Evolutionary conservation across 192 early-diverging fungal genomes (phyloP).

Genomic region (Irineochytrium annulatum): DNA sequence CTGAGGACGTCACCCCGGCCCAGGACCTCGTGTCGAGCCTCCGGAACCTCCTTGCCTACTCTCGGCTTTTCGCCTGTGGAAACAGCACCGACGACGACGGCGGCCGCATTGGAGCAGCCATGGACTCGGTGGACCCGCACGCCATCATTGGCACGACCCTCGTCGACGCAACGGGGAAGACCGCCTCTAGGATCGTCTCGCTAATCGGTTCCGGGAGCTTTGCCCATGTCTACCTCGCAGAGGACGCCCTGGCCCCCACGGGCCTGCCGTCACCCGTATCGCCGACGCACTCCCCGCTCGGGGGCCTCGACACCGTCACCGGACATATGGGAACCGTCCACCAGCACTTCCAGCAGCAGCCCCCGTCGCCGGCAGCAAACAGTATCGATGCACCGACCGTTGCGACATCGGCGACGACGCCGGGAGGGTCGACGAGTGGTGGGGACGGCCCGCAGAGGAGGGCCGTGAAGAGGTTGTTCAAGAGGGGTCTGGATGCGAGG

Average conservation of each 20-base stretch:
- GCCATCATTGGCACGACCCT: constrained; percentile 21
- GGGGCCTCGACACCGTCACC: too few species aligned
- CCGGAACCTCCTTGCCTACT: too few species aligned
- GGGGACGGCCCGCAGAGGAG: constrained; percentile 8
- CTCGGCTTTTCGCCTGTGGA: too few species aligned
- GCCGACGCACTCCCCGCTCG: background rate
- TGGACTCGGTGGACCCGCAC: constrained; percentile 18
- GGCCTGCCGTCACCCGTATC: background rate
- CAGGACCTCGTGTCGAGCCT: too few species aligned
- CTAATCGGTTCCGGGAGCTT: constrained; percentile 45
- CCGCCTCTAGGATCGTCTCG: constrained; percentile 21
- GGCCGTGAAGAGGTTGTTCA: constrained; percentile 33
- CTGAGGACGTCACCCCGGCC: too few species aligned
- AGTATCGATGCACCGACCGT: background rate
- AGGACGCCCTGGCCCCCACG: constrained; percentile 5
- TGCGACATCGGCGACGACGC: background rate
- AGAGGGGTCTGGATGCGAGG: constrained; percentile 23
- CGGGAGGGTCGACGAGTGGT: background rate
- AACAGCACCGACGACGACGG: too few species aligned
- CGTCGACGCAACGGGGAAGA: constrained; percentile 14
- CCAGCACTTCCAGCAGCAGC: too few species aligned
- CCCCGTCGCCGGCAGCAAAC: background rate
- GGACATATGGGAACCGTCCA: too few species aligned
- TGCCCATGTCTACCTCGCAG: constrained; percentile 43
- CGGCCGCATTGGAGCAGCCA: too few species aligned